Base-by-base conservation (phyloP, 257 asterid genomes). In the Forsythia suspensa region DNA sequence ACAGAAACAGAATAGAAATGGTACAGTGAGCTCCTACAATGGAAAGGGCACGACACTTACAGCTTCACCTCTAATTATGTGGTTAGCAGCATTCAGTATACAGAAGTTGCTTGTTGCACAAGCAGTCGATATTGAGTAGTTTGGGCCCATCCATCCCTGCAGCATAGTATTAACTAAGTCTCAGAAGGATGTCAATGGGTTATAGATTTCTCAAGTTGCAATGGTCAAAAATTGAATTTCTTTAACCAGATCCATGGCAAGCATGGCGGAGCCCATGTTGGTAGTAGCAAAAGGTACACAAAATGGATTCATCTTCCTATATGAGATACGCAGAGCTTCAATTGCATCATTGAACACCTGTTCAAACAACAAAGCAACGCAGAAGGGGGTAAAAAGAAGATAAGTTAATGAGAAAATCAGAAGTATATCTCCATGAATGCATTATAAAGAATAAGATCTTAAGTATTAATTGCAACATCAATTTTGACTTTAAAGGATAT, bases 71-170 rank as follows among this genome's bases (percentile, higher is more conserved):
- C 98, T 89, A 85, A 91, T 92, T 83, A 94, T 94, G 90, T 94
- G 98, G 84, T 92, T 92, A 80, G 98, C 98, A 21, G 97, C 98
- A 89, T 84, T 95, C 87, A 95, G 81, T 82, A 95, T 95, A 79
- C 98, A 95, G 82, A 91, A 95, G 92, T 92, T 95, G 88, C 98
- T 89, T 46, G 98, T 95, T 79, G 98, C 97, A 88, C 98, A 95
- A 65, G 98, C 98, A 67, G 98, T 90, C 70, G 98, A 94, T 85
- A 94, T 94, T 52, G 98, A 94, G 88, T 94, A 94, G 85, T 94
- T 94, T 72, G 98, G 98, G 40, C 98, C 98, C 98, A 94, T 94
- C 98, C 98, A 95, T 63, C 98, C 98, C 98, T 95, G 88, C 46
- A 81, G 71, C 79, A 59, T 77, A 77, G 70, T 75, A 77, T 76